Evolutionary conservation across 768 basidiomycete species (phyloP).

Genomic region (Royoungia palumana): DNA sequence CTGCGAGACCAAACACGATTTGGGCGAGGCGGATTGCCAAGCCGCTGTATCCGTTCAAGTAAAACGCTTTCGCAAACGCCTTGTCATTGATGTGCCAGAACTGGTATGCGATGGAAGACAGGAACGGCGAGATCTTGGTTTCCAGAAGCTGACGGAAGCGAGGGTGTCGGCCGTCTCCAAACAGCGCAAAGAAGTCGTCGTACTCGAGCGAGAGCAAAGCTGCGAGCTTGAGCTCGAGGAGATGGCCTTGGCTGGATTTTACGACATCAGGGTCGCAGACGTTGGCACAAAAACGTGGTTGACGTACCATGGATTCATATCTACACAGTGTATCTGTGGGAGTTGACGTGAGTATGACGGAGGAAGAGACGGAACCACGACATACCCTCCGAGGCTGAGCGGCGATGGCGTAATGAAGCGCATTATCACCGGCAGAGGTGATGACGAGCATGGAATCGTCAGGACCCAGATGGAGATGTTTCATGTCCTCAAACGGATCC

Average conservation of each 20-base stretch:
- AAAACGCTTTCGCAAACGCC: constrained; percentile 53
- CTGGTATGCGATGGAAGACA: constrained; percentile 71
- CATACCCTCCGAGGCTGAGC: constrained; percentile 52
- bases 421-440: constrained; percentile 78
- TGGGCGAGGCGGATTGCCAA: constrained; percentile 63
- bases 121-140: constrained; percentile 56
- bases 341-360: not conserved
- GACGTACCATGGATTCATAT: constrained; percentile 61
- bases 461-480: constrained; percentile 51
- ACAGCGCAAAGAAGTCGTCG: constrained; percentile 62
- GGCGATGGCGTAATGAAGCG: constrained; percentile 73
- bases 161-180: constrained; percentile 60
- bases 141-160: constrained; percentile 61
- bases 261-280: not conserved
- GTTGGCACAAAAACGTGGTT: not conserved
- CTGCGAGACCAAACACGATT: constrained; percentile 56
- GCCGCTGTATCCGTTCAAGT: constrained; percentile 64
- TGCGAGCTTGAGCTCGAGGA: constrained; percentile 77
- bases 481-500: constrained; percentile 73
- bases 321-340: constrained; percentile 60
- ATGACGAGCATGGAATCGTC: constrained; percentile 71
- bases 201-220: constrained; percentile 53
- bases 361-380: not conserved
- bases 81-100: constrained; percentile 68
- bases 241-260: constrained; percentile 60